Evolutionary conservation across 768 basidiomycete genomes (phyloP).

Genomic region (Crepidotus variabilis): DNA sequence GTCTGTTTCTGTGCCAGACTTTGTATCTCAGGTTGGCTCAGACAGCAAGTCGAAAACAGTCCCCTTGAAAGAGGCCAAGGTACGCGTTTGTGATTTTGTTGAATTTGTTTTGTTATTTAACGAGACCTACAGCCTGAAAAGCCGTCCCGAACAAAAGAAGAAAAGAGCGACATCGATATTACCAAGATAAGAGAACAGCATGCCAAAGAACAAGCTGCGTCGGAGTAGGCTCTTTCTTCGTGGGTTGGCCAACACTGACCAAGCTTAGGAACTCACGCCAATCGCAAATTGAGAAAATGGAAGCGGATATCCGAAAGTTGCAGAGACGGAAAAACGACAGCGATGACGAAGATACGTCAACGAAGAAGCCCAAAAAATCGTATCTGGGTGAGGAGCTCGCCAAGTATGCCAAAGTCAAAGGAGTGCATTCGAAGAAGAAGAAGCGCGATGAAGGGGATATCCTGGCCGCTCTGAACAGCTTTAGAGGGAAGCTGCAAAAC

Average conservation of each 20-base stretch:
- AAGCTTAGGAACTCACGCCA: constrained; percentile 54
- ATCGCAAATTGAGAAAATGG: constrained; percentile 82
- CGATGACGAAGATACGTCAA: constrained; percentile 54
- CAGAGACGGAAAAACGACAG: constrained; percentile 53
- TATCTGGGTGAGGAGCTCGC: constrained; percentile 78
- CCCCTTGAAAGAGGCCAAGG: constrained; percentile 12
- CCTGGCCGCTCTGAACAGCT: constrained; percentile 63
- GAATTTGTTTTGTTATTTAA: background rate
- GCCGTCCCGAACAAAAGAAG: constrained; percentile 31
- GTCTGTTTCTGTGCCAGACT: constrained; percentile 34
- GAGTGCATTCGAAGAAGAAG: constrained; percentile 52
- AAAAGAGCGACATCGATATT: constrained; percentile 45
- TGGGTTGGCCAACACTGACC: background rate
- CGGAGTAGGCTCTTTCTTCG: constrained; percentile 40
- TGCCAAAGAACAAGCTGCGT: constrained; percentile 62
- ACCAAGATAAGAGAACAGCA: constrained; percentile 74
- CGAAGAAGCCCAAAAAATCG: constrained; percentile 60
- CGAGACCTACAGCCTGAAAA: constrained; percentile 20
- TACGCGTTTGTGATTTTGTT: background rate
- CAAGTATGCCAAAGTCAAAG: constrained; percentile 70
- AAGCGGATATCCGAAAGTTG: constrained; percentile 81
- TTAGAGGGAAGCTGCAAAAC: constrained; percentile 66
- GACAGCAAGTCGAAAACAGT: constrained; percentile 15
- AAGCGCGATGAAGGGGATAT: constrained; percentile 72
- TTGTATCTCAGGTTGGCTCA: constrained; percentile 26